Evolutionary conservation across 2,329 filamentous ascomycete species (phyloP), one percentile per base, ranked within the genome.

Genomic region (Parastagonospora nodorum): DNA sequence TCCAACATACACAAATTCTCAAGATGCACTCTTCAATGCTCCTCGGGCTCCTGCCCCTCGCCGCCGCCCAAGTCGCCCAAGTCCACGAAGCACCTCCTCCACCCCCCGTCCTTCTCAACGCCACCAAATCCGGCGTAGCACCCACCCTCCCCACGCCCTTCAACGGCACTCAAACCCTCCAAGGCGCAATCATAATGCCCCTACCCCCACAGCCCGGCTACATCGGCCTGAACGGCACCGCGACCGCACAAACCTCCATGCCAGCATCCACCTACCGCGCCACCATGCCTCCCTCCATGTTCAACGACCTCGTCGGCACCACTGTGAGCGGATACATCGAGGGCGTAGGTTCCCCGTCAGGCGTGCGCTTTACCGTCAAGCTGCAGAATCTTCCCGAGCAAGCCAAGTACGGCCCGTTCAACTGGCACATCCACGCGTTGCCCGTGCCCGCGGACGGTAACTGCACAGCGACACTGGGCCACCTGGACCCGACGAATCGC

Each of bases 341-440:
- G 27, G 67, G 71, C 36, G 63, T 65, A 15, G 67, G 68, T 8
- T 57, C 57, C 5, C 50, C 68, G 4, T 42, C 63, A 12, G 75
- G 71, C 30, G 71, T 74, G 10, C 60, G 65, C 31, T 72, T 78
- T 49, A 67, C 68, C 30, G 60, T 78, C 48, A 67, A 65, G 51
- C 53, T 78, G 42, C 63, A 63, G 41, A 69, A 71, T 36, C 64
- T 79, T 5, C 76, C 76, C 12, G 32, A 51, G 2, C 58, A 60
- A 33, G 49, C 58, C 4, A 27, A 44, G 8, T 64, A 55, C 38
- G 60, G 61, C 2, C 63, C 61, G 5, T 66, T 64, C 41, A 45
- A 48, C 16, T 77, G 75, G 62, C 70, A 76, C 58, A 72, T 78
- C 52, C 73, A 77, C 62, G 57, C 71, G 14, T 55, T 66, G n/a